Evolutionary conservation across 306 rosid genomes (phyloP).

Genomic region (Lupinus albus): DNA sequence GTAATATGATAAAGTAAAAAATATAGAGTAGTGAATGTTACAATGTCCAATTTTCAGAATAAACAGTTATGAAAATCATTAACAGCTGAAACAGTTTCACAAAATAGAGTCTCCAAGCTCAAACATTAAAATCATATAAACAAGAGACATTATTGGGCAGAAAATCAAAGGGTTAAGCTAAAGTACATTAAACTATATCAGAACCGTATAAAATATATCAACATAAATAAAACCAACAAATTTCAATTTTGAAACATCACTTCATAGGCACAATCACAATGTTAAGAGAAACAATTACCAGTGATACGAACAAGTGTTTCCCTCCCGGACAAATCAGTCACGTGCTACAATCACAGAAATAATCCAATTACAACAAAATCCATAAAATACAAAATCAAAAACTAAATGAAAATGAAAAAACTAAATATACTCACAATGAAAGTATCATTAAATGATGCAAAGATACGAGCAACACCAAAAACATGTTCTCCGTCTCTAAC

Average conservation of each 20-base stretch:
- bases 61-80: neutral
- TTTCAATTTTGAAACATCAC: too few species aligned
- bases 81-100: neutral
- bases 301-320: conserved; percentile 85
- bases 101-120: neutral
- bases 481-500: conserved; percentile 79
- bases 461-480: conserved; percentile 78
- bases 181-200: too few species aligned
- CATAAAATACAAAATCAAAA: neutral
- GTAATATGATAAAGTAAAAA: too few species aligned
- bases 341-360: conserved; percentile 57
- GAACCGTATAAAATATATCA: too few species aligned
- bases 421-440: conserved; percentile 60
- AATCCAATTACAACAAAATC: neutral
- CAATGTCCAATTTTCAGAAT: too few species aligned
- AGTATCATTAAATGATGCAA: conserved; percentile 78
- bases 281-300: conserved; percentile 41
- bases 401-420: too few species aligned
- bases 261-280: too few species aligned
- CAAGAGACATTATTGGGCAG: neutral
- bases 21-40: too few species aligned
- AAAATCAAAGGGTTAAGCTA: too few species aligned
- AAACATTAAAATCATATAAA: neutral
- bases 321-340: conserved; percentile 80
- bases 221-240: too few species aligned